Evolutionary conservation across 306 rosid genomes (phyloP).

Genomic region (Prunus davidiana): DNA sequence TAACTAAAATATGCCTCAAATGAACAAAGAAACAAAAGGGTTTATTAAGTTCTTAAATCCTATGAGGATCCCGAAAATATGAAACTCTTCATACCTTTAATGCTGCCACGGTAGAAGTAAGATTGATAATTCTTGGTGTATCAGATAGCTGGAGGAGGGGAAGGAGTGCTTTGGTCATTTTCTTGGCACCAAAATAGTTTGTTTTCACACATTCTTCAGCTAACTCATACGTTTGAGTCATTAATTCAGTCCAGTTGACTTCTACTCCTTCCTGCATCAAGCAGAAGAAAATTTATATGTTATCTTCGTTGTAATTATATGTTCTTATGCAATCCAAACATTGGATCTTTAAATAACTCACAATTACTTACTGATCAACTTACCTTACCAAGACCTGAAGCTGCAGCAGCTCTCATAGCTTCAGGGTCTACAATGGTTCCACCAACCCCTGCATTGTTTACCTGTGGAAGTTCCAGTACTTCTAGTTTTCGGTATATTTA

Average conservation of each 20-base stretch:
- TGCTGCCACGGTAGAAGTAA: conserved; percentile 31
- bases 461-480: conserved; percentile 12
- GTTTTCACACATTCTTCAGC: conserved; percentile 32
- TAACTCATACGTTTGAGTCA: conserved; percentile 24
- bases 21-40: not conserved
- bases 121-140: conserved; percentile 46
- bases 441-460: conserved; percentile 12
- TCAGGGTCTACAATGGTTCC: not conserved
- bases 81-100: conserved; percentile 28
- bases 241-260: conserved; percentile 32
- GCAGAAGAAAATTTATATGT: not conserved
- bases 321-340: too few relatives aligned
- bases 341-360: too few relatives aligned
- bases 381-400: not conserved
- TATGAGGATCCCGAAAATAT: not conserved
- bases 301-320: too few relatives aligned
- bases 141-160: conserved; percentile 44
- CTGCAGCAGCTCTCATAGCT: not conserved
- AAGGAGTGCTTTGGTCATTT: conserved; percentile 28
- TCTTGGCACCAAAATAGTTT: conserved; percentile 50
- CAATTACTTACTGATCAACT: not conserved
- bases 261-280: not conserved
- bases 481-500: not conserved
- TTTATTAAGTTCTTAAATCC: not conserved
- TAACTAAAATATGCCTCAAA: too few relatives aligned